These are phyloP conservation scores for Purshia tridentata DNA, from an alignment of 306 rosid species.

Conservation along the genomic window DNA sequence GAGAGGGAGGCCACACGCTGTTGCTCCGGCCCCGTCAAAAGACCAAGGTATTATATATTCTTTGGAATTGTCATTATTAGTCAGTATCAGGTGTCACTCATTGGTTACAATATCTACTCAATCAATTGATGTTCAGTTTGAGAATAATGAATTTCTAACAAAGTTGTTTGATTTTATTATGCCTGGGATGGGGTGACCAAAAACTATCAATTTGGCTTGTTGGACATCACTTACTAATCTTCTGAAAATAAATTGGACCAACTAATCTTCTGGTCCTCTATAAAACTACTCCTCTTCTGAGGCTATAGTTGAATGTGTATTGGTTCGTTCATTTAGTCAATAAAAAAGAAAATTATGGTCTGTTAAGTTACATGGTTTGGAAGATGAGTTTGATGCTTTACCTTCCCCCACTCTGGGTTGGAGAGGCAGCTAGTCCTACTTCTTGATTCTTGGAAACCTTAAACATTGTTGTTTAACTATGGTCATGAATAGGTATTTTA, in stretches of 20 bases:
- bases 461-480: background rate
- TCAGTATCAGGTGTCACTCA: constrained; percentile 4
- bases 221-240: background rate
- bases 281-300: background rate
- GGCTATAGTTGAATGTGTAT: background rate
- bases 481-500: background rate
- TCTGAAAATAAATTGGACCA: background rate
- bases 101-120: background rate
- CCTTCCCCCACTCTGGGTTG: constrained; percentile 8
- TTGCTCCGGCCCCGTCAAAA: constrained; percentile 65
- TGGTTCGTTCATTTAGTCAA: background rate
- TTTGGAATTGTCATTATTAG: constrained; percentile 6
- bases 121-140: background rate
- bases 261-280: background rate
- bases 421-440: background rate
- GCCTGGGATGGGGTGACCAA: background rate
- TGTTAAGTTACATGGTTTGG: background rate
- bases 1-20: constrained; percentile 37
- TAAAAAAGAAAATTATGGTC: background rate
- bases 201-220: background rate
- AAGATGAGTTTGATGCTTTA: constrained; percentile 2
- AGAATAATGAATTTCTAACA: background rate
- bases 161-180: background rate
- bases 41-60: constrained; percentile 56
- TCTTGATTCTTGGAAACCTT: background rate